Base-by-base conservation (phyloP, 2,329 filamentous ascomycete species). In the Colletotrichum sansevieriae region DNA sequence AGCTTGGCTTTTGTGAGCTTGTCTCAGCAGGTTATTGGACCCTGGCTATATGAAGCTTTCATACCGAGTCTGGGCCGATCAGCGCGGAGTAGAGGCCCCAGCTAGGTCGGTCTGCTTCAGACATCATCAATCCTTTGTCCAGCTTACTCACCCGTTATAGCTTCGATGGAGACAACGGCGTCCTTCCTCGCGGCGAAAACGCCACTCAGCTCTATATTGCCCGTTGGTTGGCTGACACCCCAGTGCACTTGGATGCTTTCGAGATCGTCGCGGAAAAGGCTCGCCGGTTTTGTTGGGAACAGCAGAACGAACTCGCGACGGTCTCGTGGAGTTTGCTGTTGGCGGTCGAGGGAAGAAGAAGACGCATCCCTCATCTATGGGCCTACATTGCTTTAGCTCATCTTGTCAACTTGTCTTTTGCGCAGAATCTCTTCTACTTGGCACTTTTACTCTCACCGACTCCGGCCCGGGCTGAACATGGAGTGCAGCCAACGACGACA, bases 371-470 rank as follows among this genome's bases (percentile, higher is more conserved):
- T 0, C 78, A 84, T 59, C 78, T 87, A 2, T 84, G 85, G 76
- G 83, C 85, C 2, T 91, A 90, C 71, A 81, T 90, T 67, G 76
- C 84, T 13, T 77, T 91, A n/a, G 84, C 85, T 15, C 87, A 90
- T 61, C 79, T 88, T 5, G 83, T 90, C 61, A 87, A 84, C 63
- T 78, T 91, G 11, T 88, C 87, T 0, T 90, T 87, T 72, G 87
- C 88, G 2, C 85, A 89, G 76, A 90, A 88, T 72, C 77, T 91
- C 35, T 91, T 91, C 78, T 89, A 87, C 73, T 74, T 90, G 10
- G 83, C 86, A 8, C 78, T 90, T 33, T 78, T 90, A 10, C 81
- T 89, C 29, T 88, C 85, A 0, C 87, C 87, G 1, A 75, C 84
- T 5, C 84, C 86, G 1, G 69, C 86, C 11, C 75, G 77, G 11